Evolutionary conservation across 768 basidiomycete species (phyloP), one percentile per base, ranked within the genome.

Genomic region (Udeniomyces megalosporus): DNA sequence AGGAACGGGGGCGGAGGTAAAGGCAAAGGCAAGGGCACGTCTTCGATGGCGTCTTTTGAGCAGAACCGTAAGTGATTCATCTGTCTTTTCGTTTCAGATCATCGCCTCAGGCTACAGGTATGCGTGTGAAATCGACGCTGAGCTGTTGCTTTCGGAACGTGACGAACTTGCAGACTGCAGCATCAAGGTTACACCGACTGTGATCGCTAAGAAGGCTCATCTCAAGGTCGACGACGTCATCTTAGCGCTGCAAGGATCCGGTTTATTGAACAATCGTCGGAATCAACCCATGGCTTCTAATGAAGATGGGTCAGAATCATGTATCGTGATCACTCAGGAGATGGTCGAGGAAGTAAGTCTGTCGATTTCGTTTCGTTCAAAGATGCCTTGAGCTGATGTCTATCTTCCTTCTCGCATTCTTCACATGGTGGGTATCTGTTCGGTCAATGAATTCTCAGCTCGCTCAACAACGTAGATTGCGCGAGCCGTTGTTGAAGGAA

Each of bases 201-300:
- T 38, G n/a, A 81, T 96, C 61, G 84, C 89, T 1, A 76, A 77
- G 20, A 86, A 84, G 31, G 88, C 88, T 51, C 84, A 86, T 72
- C 75, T 97, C 58, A 80, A 87, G 1, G 72, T 83, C 0, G 88
- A 95, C 60, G 93, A 97, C 71, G 81, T 84, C 0, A 85, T 88
- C 0, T 91, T 88, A 73, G 88, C 91, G 2, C 73, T 97, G 67
- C 84, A 86, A 60, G 89, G 92, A 70, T 84, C 86, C 64, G 89
- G 90, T 31, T 73, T 96, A 58, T 77, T 95, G n/a, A 11, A 54
- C 5, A 50, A 68, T 42, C 29, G 53, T 49, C 69, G 28, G 54
- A 68, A 48, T 35, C 26, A 59, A 32, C 52, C 62, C 59, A 70
- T 73, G 28, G 71, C 76, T 62, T 75, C 76, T 24, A 67, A 68